These are phyloP conservation scores for Penicillium steckii DNA, from an alignment of 495 filamentous ascomycete genomes.

Conservation along the genomic window DNA sequence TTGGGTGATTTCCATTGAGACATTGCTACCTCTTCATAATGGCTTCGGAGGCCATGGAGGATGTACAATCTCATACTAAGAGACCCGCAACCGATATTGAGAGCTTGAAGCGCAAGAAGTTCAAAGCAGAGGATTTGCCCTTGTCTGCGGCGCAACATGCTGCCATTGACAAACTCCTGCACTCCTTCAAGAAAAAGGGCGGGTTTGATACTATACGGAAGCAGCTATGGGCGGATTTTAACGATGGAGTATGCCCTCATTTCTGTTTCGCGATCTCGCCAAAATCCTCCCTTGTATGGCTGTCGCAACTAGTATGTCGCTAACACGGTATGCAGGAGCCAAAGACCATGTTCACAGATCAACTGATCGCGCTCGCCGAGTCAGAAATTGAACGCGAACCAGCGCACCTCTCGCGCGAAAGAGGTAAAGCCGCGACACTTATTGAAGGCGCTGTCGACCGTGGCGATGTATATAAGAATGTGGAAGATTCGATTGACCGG, in stretches of 20 bases:
- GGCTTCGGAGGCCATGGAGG: constrained; percentile 41
- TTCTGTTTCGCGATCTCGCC: neutral
- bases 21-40: constrained; percentile 28
- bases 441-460: constrained; percentile 87
- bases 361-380: constrained; percentile 70
- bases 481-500: constrained; percentile 62
- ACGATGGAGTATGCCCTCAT: constrained; percentile 60
- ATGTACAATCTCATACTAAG: constrained; percentile 25
- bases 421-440: constrained; percentile 75
- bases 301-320: constrained; percentile 4
- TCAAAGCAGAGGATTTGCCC: constrained; percentile 83
- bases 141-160: constrained; percentile 67
- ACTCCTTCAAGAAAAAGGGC: constrained; percentile 88
- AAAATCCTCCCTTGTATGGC: neutral
- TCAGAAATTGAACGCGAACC: constrained; percentile 81
- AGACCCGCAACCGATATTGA: constrained; percentile 34
- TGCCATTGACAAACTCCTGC: constrained; percentile 73
- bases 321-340: constrained; percentile 53
- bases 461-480: constrained; percentile 74
- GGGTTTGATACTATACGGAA: constrained; percentile 84
- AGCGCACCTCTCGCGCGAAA: constrained; percentile 70
- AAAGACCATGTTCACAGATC: constrained; percentile 62
- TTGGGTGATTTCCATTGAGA: neutral
- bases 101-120: constrained; percentile 57
- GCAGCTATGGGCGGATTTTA: constrained; percentile 75